Evolutionary conservation across 345 rosid genomes (phyloP), one percentile per base, ranked within the genome.

Genomic region (Litchi chinensis): DNA sequence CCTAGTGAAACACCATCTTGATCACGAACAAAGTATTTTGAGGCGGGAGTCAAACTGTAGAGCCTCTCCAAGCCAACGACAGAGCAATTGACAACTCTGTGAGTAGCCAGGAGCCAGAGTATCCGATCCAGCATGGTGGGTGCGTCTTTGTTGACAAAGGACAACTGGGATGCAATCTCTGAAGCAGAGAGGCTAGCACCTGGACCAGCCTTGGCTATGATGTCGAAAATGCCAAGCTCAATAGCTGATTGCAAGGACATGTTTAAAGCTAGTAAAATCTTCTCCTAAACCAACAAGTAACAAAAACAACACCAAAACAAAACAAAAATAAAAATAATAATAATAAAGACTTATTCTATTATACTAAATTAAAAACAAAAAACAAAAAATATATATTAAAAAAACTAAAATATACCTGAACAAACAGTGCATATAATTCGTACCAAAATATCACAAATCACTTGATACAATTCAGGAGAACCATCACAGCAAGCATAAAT

Each of bases 401-500:
- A n/a, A n/a, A n/a, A n/a, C n/a, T n/a, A n/a, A n/a, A n/a, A n/a
- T n/a, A n/a, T n/a, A n/a, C n/a, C n/a, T n/a, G n/a, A n/a, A n/a
- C n/a, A n/a, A n/a, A n/a, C n/a, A n/a, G n/a, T n/a, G n/a, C n/a
- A n/a, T n/a, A n/a, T n/a, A n/a, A n/a, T n/a, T n/a, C n/a, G n/a
- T n/a, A n/a, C n/a, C n/a, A n/a, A n/a, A n/a, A n/a, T n/a, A n/a
- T n/a, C n/a, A n/a, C n/a, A n/a, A n/a, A n/a, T n/a, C n/a, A n/a
- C n/a, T n/a, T n/a, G n/a, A n/a, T n/a, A n/a, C n/a, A n/a, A n/a
- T n/a, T n/a, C n/a, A n/a, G n/a, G n/a, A n/a, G n/a, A n/a, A n/a
- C 93, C 95, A 84, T 90, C 90, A 76, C 82, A 86, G 79, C 95
- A 95, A 59, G 82, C 21, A 73, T 88, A 92, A 21, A 95, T 28